A percentile compares a stretch with the other conserved stretches of the same genome.
phyloP scores from a whole-genome alignment of 768 basidiomycete species.

The Naematelia aurantialba region DNA sequence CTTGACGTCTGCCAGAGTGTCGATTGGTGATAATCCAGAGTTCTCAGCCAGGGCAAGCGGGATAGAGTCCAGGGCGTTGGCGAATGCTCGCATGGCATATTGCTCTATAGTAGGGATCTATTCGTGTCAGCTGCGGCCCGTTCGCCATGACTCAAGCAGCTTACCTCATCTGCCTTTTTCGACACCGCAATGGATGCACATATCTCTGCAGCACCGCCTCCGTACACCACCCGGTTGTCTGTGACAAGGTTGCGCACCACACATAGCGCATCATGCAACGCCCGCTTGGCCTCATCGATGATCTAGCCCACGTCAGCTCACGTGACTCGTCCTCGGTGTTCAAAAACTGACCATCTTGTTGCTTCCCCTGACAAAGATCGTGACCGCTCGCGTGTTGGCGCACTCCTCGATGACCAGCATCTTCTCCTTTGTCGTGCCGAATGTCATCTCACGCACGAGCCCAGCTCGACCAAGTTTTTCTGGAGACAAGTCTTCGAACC shows the following conservation, averaged over 20 bases:
- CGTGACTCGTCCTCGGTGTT: neutral
- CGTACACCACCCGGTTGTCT: conserved; percentile 95
- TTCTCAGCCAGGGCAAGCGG: conserved; percentile 97
- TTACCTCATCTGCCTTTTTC: conserved; percentile 87
- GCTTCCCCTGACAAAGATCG: conserved; percentile 92
- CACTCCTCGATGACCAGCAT: conserved; percentile 99
- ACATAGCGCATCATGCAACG: conserved; percentile 95
- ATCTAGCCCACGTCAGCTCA: conserved; percentile 60
- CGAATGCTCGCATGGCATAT: conserved; percentile 99
- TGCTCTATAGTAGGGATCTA: conserved; percentile 96
- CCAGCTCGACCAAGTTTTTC: conserved; percentile 93
- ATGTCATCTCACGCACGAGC: conserved; percentile 85
- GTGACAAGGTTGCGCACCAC: conserved; percentile 92
- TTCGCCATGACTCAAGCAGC: conserved; percentile 16
- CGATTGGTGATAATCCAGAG: conserved; percentile 91
- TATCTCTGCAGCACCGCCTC: conserved; percentile 97
- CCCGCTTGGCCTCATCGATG: conserved; percentile 97
- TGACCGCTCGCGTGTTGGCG: conserved; percentile 92
- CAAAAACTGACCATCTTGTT: conserved; percentile 84
- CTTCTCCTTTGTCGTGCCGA: conserved; percentile 97
- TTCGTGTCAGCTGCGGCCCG: neutral
- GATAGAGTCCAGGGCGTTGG: conserved; percentile 88
- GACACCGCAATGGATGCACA: conserved; percentile 88
- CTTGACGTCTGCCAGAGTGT: conserved; percentile 93
- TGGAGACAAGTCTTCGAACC: conserved; percentile 89